Conservation (phyloP, 2,329 filamentous ascomycete species). For the Torrubiellomyces zombiae region DNA sequence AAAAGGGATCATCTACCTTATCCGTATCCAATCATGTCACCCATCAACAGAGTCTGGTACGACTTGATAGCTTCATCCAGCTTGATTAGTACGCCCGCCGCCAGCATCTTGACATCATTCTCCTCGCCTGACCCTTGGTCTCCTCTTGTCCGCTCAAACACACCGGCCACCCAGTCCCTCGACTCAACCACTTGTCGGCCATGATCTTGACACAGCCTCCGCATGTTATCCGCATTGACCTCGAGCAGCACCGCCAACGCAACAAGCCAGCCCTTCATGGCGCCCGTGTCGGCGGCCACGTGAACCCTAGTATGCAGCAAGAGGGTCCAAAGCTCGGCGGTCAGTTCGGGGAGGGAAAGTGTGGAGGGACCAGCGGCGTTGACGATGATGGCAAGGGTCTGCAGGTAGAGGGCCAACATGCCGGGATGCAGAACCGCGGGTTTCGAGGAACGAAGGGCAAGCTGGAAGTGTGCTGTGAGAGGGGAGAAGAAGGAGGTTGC, state of each 20-base stretch:
- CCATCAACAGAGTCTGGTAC: constrained; percentile 62
- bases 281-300: constrained; percentile 41
- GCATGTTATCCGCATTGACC: constrained; percentile 57
- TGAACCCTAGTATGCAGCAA: constrained; percentile 51
- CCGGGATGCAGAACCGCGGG: constrained; percentile 54
- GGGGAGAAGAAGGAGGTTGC: constrained; percentile 72
- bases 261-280: constrained; percentile 63
- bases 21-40: constrained; percentile 37
- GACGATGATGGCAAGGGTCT: constrained; percentile 69
- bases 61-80: constrained; percentile 68
- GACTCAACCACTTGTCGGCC: constrained; percentile 70
- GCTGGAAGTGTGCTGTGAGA: constrained; percentile 63
- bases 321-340: constrained; percentile 69
- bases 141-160: constrained; percentile 49
- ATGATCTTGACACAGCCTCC: constrained; percentile 55
- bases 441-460: constrained; percentile 36
- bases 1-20: too few species aligned
- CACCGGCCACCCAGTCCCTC: constrained; percentile 63
- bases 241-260: constrained; percentile 67
- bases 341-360: constrained; percentile 61
- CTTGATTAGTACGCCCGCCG: constrained; percentile 61
- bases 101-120: constrained; percentile 61
- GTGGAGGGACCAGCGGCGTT: constrained; percentile 72
- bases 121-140: constrained; percentile 48
- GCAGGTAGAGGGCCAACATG: constrained; percentile 63